Evolutionary conservation across 352 stramenopile genomes (phyloP).

Genomic region (Phytophthora megakarya): DNA sequence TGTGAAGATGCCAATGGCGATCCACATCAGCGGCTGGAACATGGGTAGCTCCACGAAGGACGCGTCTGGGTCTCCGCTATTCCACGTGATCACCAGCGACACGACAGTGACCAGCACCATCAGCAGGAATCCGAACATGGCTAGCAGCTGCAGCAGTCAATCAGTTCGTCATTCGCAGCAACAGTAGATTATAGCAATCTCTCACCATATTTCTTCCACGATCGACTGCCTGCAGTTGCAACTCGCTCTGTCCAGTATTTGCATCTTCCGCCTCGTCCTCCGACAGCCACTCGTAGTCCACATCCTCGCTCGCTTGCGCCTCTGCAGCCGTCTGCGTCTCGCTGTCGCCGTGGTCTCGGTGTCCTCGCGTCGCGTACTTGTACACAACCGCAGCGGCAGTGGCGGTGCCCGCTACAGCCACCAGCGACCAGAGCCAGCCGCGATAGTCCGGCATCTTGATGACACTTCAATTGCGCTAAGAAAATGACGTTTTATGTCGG

Average conservation of each 20-base stretch:
- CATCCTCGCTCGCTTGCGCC: slow-evolving; percentile 31
- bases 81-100: slow-evolving; percentile 63
- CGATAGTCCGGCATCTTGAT: slow-evolving; percentile 40
- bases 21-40: slow-evolving; percentile 83
- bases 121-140: slow-evolving; percentile 69
- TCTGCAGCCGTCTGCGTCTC: slow-evolving; percentile 16
- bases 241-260: slow-evolving; percentile 36
- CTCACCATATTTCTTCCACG: slow-evolving; percentile 60
- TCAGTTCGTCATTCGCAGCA: neutral
- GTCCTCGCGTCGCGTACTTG: slow-evolving; percentile 58
- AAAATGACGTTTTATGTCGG: slow-evolving; percentile 4
- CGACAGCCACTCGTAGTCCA: slow-evolving; percentile 49
- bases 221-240: slow-evolving; percentile 48
- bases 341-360: slow-evolving; percentile 28
- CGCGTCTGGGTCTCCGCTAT: slow-evolving; percentile 42
- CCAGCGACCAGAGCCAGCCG: slow-evolving; percentile 67
- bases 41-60: slow-evolving; percentile 65
- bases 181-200: neutral
- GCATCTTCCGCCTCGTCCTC: slow-evolving; percentile 46
- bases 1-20: slow-evolving; percentile 79
- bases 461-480: slow-evolving; percentile 9
- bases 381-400: slow-evolving; percentile 66
- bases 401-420: slow-evolving; percentile 69
- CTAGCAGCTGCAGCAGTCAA: slow-evolving; percentile 53
- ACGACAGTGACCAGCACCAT: slow-evolving; percentile 70